Conservation (phyloP, 805 yeast species). For the Sugiyamaella boreocaroliniensis region DNA sequence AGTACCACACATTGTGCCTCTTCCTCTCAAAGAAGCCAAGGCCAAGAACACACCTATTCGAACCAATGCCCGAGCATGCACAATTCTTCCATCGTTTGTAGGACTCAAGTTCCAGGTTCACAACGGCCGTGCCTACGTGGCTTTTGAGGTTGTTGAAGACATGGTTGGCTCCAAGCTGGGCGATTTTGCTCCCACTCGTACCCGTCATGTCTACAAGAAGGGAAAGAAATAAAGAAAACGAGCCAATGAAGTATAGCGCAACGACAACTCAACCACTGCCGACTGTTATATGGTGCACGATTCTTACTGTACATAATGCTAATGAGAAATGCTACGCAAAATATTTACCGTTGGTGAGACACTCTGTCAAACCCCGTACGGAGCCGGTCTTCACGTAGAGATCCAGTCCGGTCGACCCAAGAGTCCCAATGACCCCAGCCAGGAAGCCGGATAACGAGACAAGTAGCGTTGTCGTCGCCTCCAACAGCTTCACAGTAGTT, state of each 20-base stretch:
- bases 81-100: conserved; percentile 91
- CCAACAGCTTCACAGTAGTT: conserved; percentile 79
- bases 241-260: no score
- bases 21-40: conserved; percentile 84
- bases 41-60: conserved; percentile 78
- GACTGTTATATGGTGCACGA: background rate
- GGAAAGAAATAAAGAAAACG: conserved; percentile 16
- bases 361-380: conserved; percentile 32
- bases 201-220: conserved; percentile 69
- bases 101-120: conserved; percentile 93
- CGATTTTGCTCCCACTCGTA: conserved; percentile 91
- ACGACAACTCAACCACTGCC: background rate
- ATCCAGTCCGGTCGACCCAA: conserved; percentile 75
- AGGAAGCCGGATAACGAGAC: conserved; percentile 65
- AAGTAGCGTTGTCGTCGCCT: conserved; percentile 94
- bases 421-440: conserved; percentile 89
- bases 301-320: background rate
- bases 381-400: conserved; percentile 64
- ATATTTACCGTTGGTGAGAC: conserved; percentile 1
- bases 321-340: background rate
- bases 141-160: conserved; percentile 78
- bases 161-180: conserved; percentile 97
- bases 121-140: conserved; percentile 91
- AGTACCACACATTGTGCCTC: conserved; percentile 90
- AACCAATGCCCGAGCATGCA: conserved; percentile 93